These are phyloP conservation scores for Eremothecium gossypii DNA, from an alignment of 1,139 yeast genomes.

Conservation along the genomic window DNA sequence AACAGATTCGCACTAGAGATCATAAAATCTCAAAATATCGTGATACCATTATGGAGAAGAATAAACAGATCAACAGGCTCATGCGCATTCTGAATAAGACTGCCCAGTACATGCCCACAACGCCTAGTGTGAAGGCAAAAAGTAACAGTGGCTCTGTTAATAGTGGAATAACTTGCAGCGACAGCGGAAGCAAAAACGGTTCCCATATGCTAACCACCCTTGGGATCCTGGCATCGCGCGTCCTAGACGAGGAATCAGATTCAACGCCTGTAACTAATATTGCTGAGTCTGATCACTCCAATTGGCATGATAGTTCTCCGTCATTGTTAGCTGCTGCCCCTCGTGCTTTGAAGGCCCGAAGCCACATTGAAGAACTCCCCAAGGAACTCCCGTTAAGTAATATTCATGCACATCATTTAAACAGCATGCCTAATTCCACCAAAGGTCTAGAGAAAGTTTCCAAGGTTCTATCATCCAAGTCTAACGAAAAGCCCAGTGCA, in stretches of 20 bases:
- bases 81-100: slow-evolving; percentile 21
- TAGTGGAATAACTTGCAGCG: no score
- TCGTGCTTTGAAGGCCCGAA: neutral
- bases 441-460: neutral
- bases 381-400: neutral
- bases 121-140: slow-evolving; percentile 1
- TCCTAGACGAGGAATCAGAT: slow-evolving; percentile 33
- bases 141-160: neutral
- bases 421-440: slow-evolving; percentile 6
- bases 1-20: slow-evolving; percentile 34
- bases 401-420: slow-evolving; percentile 4
- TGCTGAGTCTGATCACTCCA: slow-evolving; percentile 16
- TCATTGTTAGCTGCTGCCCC: slow-evolving; percentile 5
- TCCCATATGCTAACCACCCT: slow-evolving; percentile 36
- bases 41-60: slow-evolving; percentile 35
- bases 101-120: slow-evolving; percentile 9
- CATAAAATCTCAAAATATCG: slow-evolving; percentile 37
- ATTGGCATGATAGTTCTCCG: slow-evolving; percentile 11
- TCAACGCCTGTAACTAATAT: slow-evolving; percentile 6
- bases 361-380: neutral
- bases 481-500: no score
- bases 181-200: slow-evolving; percentile 5
- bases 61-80: slow-evolving; percentile 33
- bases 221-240: slow-evolving; percentile 41
- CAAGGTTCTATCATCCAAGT: no score